Base-by-base conservation (phyloP, 1,284 basidiomycete species). In the Farysia itapuensis region DNA sequence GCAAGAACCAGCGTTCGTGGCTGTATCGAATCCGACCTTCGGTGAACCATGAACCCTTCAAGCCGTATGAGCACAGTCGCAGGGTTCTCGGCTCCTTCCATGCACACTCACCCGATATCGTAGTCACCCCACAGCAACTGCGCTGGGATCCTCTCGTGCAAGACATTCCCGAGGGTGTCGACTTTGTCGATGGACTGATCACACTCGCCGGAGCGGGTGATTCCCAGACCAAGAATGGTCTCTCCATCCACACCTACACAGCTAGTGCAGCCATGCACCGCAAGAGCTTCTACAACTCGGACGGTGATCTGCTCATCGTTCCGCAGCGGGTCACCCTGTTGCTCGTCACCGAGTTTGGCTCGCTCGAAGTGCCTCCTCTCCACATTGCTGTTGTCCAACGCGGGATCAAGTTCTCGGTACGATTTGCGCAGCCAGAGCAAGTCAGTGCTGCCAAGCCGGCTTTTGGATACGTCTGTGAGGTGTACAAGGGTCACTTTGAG, bases 341-440 rank as follows among this genome's bases (percentile, higher is more conserved):
- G 69, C 81, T 87, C 39, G 84, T 84, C 73, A 86, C 85, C 4
- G 85, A 87, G 75, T 82, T 85, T 51, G 85, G 85, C 45, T 82
- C 80, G 82, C 39, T 86, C 42, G 83, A 85, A 82, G 84, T 83
- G n/a, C 74, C 82, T 8, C 82, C 84, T 13, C 84, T 84, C 22
- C 84, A 86, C 70, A 77, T 86, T 23, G 79, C 81, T 21, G 84
- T 86, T 35, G 81, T 86, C 40, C 84, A 85, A 70, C 80, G 84
- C 6, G 84, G 85, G 2, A 82, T 86, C 69, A 82, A 84, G 72
- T 85, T 84, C 77, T 84, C 83, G 78, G 83, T 84, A 19, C 35
- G 39, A 25, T 39, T 49, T 15, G 32, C 33, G 3, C 22, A 35
- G 8, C 31, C 23, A 11, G 28, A 29, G 9, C 12, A 12, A 3